These are phyloP conservation scores for Xylariomycetidae sp. DNA, from an alignment of 2,329 filamentous ascomycete species.

Conservation along the genomic window DNA sequence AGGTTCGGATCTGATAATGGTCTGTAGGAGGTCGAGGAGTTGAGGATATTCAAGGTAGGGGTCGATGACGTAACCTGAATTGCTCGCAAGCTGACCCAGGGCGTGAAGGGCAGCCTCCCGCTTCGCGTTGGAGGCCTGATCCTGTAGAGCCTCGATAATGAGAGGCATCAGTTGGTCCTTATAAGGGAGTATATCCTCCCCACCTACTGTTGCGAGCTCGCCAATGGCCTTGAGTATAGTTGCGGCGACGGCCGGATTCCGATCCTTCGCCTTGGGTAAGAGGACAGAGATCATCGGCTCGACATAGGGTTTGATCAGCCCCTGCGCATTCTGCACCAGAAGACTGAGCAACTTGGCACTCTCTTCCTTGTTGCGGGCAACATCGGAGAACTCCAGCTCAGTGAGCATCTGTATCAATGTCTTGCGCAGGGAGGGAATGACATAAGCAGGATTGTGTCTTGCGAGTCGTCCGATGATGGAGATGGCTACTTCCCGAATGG, in stretches of 20 bases:
- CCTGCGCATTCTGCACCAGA: slow-evolving; percentile 87
- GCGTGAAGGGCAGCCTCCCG: slow-evolving; percentile 88
- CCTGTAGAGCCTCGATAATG: slow-evolving; percentile 89
- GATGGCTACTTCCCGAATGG: slow-evolving; percentile 90
- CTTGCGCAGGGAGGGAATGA: slow-evolving; percentile 92
- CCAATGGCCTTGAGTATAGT: slow-evolving; percentile 95
- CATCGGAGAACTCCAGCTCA: slow-evolving; percentile 93
- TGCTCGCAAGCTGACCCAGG: slow-evolving; percentile 87
- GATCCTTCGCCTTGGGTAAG: slow-evolving; percentile 85
- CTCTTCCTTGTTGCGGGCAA: slow-evolving; percentile 90
- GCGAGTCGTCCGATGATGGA: slow-evolving; percentile 93
- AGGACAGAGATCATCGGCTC: slow-evolving; percentile 93
- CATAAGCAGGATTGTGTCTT: slow-evolving; percentile 89
- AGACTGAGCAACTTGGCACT: slow-evolving; percentile 90
- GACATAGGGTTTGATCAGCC: slow-evolving; percentile 92
- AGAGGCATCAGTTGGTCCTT: slow-evolving; percentile 91
- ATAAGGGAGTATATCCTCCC: slow-evolving; percentile 89
- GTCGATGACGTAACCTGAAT: slow-evolving; percentile 95
- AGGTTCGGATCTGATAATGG: slow-evolving; percentile 86
- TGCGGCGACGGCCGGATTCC: slow-evolving; percentile 81
- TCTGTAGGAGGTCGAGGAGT: slow-evolving; percentile 85
- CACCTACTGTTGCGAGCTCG: slow-evolving; percentile 88
- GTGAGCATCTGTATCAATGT: slow-evolving; percentile 94
- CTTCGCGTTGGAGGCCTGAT: slow-evolving; percentile 85
- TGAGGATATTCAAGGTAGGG: slow-evolving; percentile 95